Base-by-base conservation (phyloP, 345 rosid species). In the Gossypium australe region DNA sequence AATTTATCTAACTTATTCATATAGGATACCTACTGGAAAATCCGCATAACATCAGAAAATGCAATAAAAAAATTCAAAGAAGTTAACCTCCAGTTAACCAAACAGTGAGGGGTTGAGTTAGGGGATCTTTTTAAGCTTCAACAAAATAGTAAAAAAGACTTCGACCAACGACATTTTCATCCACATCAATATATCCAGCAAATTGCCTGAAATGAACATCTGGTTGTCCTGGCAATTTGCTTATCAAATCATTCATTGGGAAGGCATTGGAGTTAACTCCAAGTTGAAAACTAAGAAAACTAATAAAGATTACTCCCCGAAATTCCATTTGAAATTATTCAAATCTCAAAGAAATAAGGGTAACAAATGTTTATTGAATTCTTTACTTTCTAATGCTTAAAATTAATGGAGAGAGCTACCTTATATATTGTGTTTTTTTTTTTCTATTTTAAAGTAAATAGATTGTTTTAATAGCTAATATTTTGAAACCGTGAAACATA, bases 151-250 rank as follows among this genome's bases (percentile, higher is more conserved):
- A 57, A 22, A 57, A 12, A 48, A 48, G 11, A 25, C 72, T 68
- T 0, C 7, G 8, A 25, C 72, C 58, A 2, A 1, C 0, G 1
- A n/a, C 20, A 3, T 16, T 17, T 24, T 24, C 20, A 25, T 68
- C 72, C 20, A 68, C 22, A 16, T 68, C 72, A 49, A 68, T 68
- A 11, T 68, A 49, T 2, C 72, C 58, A 25, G 72, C 7, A 14
- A 48, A 68, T 25, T 68, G 58, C 22, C 13, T 25, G 14, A 48
- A 49, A 13, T 1, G 49, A 68, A 68, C 43, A 16, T 68, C 14
- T 0, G 44, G 72, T 49, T 68, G 29, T 22, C 61, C 61, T 1
- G 27, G 14, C 14, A 57, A 57, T 9, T 57, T 57, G 3, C 5
- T 22, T 57, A 57, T 57, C 27, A 20, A 11, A 57, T 57, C 61